phyloP scores from a whole-genome alignment of 2,329 filamentous ascomycete species.

The Neopestalotiopsis rosae region DNA sequence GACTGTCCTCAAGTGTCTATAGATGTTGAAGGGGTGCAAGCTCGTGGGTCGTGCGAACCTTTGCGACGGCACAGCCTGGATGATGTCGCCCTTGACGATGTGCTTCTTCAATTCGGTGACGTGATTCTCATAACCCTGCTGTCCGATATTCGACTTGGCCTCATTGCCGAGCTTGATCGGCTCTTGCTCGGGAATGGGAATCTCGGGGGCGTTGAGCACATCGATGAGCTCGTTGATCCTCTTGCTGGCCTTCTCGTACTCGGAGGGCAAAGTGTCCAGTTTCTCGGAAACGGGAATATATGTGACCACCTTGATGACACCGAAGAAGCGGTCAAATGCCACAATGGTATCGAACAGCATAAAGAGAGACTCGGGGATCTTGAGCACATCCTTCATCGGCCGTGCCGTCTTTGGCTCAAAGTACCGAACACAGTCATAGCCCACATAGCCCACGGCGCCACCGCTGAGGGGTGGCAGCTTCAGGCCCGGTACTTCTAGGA shows the following conservation, averaged over 20 bases:
- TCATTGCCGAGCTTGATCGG: constrained; percentile 76
- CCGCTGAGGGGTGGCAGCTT: constrained; percentile 85
- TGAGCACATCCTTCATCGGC: constrained; percentile 84
- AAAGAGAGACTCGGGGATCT: constrained; percentile 92
- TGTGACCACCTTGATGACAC: constrained; percentile 90
- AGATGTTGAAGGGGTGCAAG: constrained; percentile 97
- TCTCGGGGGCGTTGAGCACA: constrained; percentile 75
- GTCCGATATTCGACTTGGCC: constrained; percentile 92
- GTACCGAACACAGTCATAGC: constrained; percentile 96
- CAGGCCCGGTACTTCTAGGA: constrained; percentile 83
- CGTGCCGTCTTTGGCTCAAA: constrained; percentile 97
- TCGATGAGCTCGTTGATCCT: constrained; percentile 72
- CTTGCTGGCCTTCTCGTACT: constrained; percentile 71
- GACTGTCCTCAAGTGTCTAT: constrained; percentile 93
- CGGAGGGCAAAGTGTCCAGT: constrained; percentile 61
- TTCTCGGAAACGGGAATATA: constrained; percentile 76
- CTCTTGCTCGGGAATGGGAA: constrained; percentile 77
- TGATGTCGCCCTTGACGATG: constrained; percentile 91
- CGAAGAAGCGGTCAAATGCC: constrained; percentile 93
- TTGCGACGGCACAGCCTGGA: constrained; percentile 96
- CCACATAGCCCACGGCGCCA: constrained; percentile 94
- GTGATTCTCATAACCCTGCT: constrained; percentile 86
- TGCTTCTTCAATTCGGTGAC: constrained; percentile 87
- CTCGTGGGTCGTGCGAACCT: constrained; percentile 87
- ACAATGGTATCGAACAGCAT: constrained; percentile 97